Percentiles rank a stretch among this genome's conserved stretches.
phyloP scores from a whole-genome alignment of 371 early-diverging fungal genomes.

The Sporodiniella umbellata region DNA sequence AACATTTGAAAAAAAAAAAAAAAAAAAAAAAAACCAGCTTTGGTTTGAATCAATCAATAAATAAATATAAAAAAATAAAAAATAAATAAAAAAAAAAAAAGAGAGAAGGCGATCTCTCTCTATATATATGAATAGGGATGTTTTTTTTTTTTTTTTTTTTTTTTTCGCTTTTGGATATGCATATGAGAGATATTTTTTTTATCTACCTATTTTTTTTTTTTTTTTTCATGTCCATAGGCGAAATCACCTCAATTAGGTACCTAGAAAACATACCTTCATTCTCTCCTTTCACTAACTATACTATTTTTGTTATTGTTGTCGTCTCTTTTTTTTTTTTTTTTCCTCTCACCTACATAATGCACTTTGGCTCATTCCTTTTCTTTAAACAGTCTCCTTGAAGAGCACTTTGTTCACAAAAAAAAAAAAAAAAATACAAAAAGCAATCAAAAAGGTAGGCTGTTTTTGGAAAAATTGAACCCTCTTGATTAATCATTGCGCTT shows the following conservation, averaged over 20 bases:
- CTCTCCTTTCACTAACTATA: not conserved
- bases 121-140: too few species aligned
- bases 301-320: too few species aligned
- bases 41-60: too few species aligned
- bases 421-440: too few species aligned
- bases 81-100: conserved; percentile 5
- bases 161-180: conserved; percentile 13
- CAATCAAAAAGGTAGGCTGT: too few species aligned
- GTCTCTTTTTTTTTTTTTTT: not conserved
- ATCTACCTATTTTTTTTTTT: too few species aligned
- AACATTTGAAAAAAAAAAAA: not conserved
- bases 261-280: not conserved
- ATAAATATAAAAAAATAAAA: not conserved
- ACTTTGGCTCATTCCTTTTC: too few species aligned
- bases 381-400: not conserved
- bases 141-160: too few species aligned
- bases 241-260: conserved; percentile 26
- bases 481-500: too few species aligned
- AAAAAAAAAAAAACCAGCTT: conserved; percentile 4
- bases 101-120: not conserved
- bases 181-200: conserved; percentile 24
- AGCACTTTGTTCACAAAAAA: too few species aligned
- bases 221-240: conserved; percentile 24
- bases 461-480: too few species aligned
- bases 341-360: not conserved